Percentiles rank a stretch among this genome's conserved stretches.
Evolutionary conservation across 2,329 filamentous ascomycete genomes (phyloP).

Genomic region (Septoria petroselini): DNA sequence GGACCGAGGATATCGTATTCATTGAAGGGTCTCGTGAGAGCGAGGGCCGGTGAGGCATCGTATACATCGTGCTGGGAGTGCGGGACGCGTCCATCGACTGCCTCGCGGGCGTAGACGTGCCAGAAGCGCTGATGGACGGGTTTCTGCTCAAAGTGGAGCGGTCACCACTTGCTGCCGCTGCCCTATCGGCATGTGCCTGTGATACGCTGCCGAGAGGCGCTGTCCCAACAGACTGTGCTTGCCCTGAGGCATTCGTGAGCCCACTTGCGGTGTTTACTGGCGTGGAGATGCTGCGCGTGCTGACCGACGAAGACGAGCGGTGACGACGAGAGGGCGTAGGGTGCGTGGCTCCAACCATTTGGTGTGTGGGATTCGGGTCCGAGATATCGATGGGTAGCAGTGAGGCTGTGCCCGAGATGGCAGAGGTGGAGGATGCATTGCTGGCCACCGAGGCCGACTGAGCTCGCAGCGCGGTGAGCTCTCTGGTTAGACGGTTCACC

Average conservation of each 20-base stretch:
- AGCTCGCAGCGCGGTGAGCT: conserved; percentile 77
- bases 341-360: conserved; percentile 49
- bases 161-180: conserved; percentile 32
- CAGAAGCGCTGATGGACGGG: conserved; percentile 36
- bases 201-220: conserved; percentile 30
- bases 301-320: conserved; percentile 35
- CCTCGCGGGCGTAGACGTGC: conserved; percentile 37
- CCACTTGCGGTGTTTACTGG: conserved; percentile 26
- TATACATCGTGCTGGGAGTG: conserved; percentile 22
- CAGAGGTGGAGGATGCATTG: conserved; percentile 51
- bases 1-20: conserved; percentile 28
- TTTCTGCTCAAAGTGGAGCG: conserved; percentile 32
- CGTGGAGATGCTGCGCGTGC: conserved; percentile 31
- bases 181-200: conserved; percentile 39
- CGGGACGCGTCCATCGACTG: conserved; percentile 33
- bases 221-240: conserved; percentile 27
- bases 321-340: conserved; percentile 56
- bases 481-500: conserved; percentile 90
- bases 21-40: conserved; percentile 35
- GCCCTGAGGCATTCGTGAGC: conserved; percentile 21
- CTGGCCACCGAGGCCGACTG: conserved; percentile 61
- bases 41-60: conserved; percentile 36
- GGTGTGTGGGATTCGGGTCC: conserved; percentile 47
- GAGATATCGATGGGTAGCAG: conserved; percentile 44
- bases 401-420: conserved; percentile 50